Evolutionary conservation across 495 filamentous ascomycete species (phyloP).

Genomic region (Pseudomonodictys pantanalensis): DNA sequence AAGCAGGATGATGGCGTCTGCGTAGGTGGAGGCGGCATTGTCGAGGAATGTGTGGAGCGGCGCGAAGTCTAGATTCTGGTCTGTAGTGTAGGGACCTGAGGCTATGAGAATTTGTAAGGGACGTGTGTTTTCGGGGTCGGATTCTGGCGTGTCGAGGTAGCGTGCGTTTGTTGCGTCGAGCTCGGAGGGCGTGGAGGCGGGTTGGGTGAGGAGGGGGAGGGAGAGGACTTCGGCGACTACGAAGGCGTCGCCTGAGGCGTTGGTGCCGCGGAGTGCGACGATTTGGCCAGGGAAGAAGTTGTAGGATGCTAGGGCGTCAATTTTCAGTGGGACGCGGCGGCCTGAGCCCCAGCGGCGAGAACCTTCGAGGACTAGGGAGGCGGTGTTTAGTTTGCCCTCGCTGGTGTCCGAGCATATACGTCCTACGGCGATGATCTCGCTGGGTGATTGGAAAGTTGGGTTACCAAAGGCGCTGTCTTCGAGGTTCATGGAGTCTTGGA

Average conservation of each 20-base stretch:
- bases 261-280: constrained; percentile 79
- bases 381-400: constrained; percentile 77
- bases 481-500: constrained; percentile 71
- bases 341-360: constrained; percentile 83
- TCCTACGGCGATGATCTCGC: constrained; percentile 84
- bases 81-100: constrained; percentile 85
- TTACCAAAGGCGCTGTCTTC: constrained; percentile 84
- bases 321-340: constrained; percentile 71
- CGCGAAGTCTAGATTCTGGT: constrained; percentile 86
- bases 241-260: constrained; percentile 82
- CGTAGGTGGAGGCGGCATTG: constrained; percentile 67
- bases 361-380: constrained; percentile 82
- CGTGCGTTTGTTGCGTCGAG: constrained; percentile 64
- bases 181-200: constrained; percentile 59
- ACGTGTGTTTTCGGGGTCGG: constrained; percentile 38
- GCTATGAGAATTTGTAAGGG: constrained; percentile 75
- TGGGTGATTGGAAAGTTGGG: constrained; percentile 76
- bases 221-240: constrained; percentile 72
- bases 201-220: constrained; percentile 65
- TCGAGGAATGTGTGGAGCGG: constrained; percentile 76
- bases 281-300: constrained; percentile 96
- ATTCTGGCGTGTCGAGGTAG: constrained; percentile 36
- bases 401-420: constrained; percentile 81
- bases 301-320: constrained; percentile 64
- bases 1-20: constrained; percentile 75